Evolutionary conservation across 2,329 filamentous ascomycete genomes (phyloP).

Genomic region (Apiospora saccharicola): DNA sequence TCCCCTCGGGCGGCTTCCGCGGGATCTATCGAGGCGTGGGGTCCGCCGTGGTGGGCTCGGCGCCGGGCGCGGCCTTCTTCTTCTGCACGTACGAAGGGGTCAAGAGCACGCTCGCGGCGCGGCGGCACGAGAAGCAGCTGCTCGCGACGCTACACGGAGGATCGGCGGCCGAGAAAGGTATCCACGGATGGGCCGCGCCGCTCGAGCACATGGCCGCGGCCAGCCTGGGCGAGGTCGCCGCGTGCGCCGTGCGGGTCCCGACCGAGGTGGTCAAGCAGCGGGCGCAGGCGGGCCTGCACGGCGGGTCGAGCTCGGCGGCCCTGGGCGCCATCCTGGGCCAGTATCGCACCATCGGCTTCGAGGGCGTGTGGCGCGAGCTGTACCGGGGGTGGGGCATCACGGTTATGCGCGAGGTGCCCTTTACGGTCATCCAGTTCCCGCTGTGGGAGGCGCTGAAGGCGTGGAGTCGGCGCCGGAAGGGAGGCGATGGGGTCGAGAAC

Average conservation of each 20-base stretch:
- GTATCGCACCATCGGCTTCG: slow-evolving; percentile 51
- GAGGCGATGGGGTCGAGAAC: slow-evolving; percentile 52
- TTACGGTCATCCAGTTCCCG: slow-evolving; percentile 96
- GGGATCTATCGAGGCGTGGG: slow-evolving; percentile 95
- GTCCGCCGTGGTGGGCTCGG: slow-evolving; percentile 86
- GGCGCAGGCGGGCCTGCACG: slow-evolving; percentile 86
- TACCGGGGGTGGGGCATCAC: slow-evolving; percentile 95
- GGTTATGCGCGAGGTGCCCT: slow-evolving; percentile 93
- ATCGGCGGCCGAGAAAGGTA: background rate
- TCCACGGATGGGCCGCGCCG: slow-evolving; percentile 38
- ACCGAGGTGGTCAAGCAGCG: slow-evolving; percentile 98
- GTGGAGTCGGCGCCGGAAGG: slow-evolving; percentile 61
- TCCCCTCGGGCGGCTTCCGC: slow-evolving; percentile 83
- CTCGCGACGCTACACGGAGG: slow-evolving; percentile 21
- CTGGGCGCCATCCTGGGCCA: slow-evolving; percentile 73
- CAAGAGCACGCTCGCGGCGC: slow-evolving; percentile 61
- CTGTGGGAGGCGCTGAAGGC: slow-evolving; percentile 94
- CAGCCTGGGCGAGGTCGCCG: slow-evolving; percentile 86
- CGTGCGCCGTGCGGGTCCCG: slow-evolving; percentile 90
- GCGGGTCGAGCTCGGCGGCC: slow-evolving; percentile 71
- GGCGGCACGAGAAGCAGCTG: slow-evolving; percentile 36
- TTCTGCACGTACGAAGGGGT: slow-evolving; percentile 91
- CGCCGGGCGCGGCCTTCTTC: slow-evolving; percentile 94
- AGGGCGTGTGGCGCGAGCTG: slow-evolving; percentile 78
- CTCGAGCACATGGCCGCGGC: slow-evolving; percentile 84